Evolutionary conservation across 2,329 filamentous ascomycete genomes (phyloP), one percentile per base, ranked within the genome.

Genomic region (Fusarium secorum): DNA sequence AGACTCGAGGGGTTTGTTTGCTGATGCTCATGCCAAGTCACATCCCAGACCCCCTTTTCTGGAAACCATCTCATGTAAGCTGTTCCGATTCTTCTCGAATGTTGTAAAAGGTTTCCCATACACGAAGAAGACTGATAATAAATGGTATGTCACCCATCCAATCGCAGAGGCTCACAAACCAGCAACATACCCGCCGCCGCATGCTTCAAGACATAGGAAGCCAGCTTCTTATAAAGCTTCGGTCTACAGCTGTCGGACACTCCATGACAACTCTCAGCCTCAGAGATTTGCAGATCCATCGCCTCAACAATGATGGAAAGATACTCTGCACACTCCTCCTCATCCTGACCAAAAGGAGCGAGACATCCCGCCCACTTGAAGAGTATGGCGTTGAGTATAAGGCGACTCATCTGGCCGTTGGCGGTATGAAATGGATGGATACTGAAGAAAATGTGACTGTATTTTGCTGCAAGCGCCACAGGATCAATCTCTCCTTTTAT

Each of bases 341-440:
- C 57, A 28, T 36, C 48, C 2, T 24, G 24, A 17, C 38, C 57
- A 36, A 60, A 57, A 20, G 38, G 20, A 1, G 42, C 39, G 4
- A 60, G 15, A 15, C 30, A 36, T 7, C 41, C 32, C 0, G 46
- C 53, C 20, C 58, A 80, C 38, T 78, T 79, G 13, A 80, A n/a
- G 1, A 81, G 70, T 3, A 81, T 44, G 3, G 74, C 66, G 53
- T 81, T 82, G 0, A 81, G 55, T 7, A 82, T 56, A 6, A 82
- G 71, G 1, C 79, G 74, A 33, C 75, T 79, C 32, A 74, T 70
- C 6, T 78, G 71, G 1, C 79, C 80, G 32, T 82, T 82, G 3
- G 79, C 79, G 36, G 80, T 79, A 6, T 68, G 61, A 28, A 81
- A 82, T 3, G 79, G 80, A 18, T 81, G 78, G 13, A 81, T 80